phyloP scores from a whole-genome alignment of 768 basidiomycete species.

The Phlebiopsis flavidoalba region DNA sequence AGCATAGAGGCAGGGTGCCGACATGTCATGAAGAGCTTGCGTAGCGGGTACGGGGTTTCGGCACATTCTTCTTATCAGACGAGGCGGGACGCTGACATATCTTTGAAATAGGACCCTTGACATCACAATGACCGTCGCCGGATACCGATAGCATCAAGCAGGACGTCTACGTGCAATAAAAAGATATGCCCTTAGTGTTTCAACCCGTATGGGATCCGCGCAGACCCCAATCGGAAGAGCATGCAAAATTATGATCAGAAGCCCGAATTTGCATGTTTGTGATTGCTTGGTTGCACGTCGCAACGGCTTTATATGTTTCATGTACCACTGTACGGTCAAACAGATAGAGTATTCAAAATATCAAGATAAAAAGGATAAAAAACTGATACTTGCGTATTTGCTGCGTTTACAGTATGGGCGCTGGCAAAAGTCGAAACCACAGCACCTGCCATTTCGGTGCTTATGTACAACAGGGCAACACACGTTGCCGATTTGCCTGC shows the following conservation, averaged over 20 bases:
- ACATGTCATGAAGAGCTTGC: conserved; percentile 48
- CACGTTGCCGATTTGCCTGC: too few relatives aligned
- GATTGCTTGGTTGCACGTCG: too few relatives aligned
- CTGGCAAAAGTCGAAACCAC: too few relatives aligned
- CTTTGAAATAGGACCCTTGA: conserved; percentile 30
- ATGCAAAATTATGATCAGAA: conserved; percentile 25
- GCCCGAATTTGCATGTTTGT: neutral
- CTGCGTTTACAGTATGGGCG: too few relatives aligned
- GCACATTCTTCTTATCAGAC: neutral
- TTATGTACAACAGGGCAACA: too few relatives aligned
- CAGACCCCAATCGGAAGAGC: conserved; percentile 24
- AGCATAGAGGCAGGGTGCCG: conserved; percentile 46
- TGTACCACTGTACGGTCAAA: too few relatives aligned
- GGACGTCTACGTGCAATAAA: conserved; percentile 27
- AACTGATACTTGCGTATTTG: too few relatives aligned
- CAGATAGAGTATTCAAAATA: too few relatives aligned
- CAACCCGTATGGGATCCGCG: conserved; percentile 30
- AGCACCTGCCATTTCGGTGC: too few relatives aligned
- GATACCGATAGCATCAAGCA: conserved; percentile 30
- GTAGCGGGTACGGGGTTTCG: conserved; percentile 35
- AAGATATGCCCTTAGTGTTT: conserved; percentile 30
- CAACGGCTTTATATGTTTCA: too few relatives aligned
- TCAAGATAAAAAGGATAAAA: too few relatives aligned
- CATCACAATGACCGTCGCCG: conserved; percentile 39
- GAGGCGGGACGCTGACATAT: neutral